Evolutionary conservation across 2,329 filamentous ascomycete genomes (phyloP).

Genomic region (Fusarium sp.): DNA sequence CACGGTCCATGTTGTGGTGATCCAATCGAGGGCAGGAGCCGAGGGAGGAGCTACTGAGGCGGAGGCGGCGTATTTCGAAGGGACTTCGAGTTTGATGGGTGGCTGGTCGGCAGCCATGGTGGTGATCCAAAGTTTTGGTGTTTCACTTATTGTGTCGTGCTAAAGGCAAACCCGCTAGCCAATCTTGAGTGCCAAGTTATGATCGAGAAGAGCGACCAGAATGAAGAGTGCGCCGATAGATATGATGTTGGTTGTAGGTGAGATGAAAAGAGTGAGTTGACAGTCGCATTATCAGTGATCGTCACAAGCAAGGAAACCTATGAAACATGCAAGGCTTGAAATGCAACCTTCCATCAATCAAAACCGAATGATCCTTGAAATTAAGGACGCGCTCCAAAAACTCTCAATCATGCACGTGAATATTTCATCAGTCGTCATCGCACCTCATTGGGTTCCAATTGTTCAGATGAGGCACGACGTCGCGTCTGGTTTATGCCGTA

Average conservation of each 20-base stretch:
- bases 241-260: not conserved
- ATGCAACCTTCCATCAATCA: constrained; percentile 12
- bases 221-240: not conserved
- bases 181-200: not conserved
- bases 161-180: not conserved
- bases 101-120: constrained; percentile 30
- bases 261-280: constrained; percentile 6
- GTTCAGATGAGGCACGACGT: not conserved
- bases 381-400: not conserved
- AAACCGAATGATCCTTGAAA: not conserved
- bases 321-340: constrained; percentile 33
- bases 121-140: constrained; percentile 2
- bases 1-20: constrained; percentile 77
- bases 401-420: not conserved
- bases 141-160: not conserved
- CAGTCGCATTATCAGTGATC: not conserved
- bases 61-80: constrained; percentile 61
- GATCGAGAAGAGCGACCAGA: not conserved
- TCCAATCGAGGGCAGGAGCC: constrained; percentile 67
- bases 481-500: not conserved
- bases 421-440: not conserved
- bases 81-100: constrained; percentile 48
- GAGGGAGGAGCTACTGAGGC: constrained; percentile 46
- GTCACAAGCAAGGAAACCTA: constrained; percentile 7
- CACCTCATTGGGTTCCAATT: not conserved